A percentile compares a stretch with the other conserved stretches of the same genome.
Conservation (phyloP, 345 rosid genomes). For the Raphanus raphanistrum region DNA sequence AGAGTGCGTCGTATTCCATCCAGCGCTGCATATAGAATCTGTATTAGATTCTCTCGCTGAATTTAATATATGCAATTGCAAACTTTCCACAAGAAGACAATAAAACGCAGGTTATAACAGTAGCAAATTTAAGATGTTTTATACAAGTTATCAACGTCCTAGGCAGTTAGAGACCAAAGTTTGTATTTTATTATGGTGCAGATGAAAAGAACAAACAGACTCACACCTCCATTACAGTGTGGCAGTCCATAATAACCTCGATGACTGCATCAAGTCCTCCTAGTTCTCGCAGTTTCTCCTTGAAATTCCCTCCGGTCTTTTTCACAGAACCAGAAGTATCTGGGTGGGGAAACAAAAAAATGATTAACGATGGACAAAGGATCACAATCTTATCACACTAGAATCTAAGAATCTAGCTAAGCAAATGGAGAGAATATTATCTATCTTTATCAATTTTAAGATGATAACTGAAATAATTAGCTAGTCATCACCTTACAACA, state of each 20-base stretch:
- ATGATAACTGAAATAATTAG: not conserved
- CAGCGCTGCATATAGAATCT: slow-evolving; percentile 24
- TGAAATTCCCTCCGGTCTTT: slow-evolving; percentile 72
- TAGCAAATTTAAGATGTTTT: slow-evolving; percentile 8
- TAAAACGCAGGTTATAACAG: not conserved
- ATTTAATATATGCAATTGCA: not conserved
- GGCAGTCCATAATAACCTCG: slow-evolving; percentile 72
- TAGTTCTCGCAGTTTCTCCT: slow-evolving; percentile 78
- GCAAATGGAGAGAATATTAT: slow-evolving; percentile 1
- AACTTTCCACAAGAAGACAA: not conserved
- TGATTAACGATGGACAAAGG: slow-evolving; percentile 1
- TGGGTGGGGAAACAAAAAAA: slow-evolving; percentile 37
- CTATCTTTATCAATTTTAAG: not conserved
- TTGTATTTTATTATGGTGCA: slow-evolving; percentile 25
- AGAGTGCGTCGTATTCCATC: slow-evolving; percentile 23
- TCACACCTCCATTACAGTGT: slow-evolving; percentile 82
- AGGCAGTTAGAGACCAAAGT: slow-evolving; percentile 6
- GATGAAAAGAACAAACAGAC: slow-evolving; percentile 31
- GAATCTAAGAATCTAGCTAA: slow-evolving; percentile 3
- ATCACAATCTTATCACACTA: not conserved
- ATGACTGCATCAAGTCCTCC: slow-evolving; percentile 93
- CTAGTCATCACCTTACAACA: not conserved
- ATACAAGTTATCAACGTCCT: slow-evolving; percentile 12
- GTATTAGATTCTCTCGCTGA: not conserved
- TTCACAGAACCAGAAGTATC: slow-evolving; percentile 71